Evolutionary conservation across 768 basidiomycete species (phyloP), one percentile per base, ranked within the genome.

Genomic region (Pluteus cervinus): DNA sequence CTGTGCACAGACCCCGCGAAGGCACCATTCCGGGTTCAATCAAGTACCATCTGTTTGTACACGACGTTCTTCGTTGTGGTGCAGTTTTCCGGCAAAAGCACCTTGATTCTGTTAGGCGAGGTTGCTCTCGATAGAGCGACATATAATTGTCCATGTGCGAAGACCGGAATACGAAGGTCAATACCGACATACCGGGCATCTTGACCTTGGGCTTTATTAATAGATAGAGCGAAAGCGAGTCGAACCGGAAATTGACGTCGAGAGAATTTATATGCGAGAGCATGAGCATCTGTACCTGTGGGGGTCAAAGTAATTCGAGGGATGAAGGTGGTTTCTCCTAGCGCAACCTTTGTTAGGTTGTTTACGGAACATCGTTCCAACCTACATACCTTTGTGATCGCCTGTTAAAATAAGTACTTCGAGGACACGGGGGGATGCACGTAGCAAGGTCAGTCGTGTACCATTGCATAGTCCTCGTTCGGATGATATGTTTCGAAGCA

Each of bases 151-250:
- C 64, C 55, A 55, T 65, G 58, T 15, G 55, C 43, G 34, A 65
- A 64, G 2, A 58, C 51, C 24, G 51, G 34, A 2, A 32, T 31
- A 0, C 48, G 34, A 5, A 66, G 43, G 26, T 67, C 55, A 0
- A 63, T 16, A 1, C 61, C 60, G 36, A 63, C 57, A 47, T 46
- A 32, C 29, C 46, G 47, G 1, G 61, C 42, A 7, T 51, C 56
- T 30, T 66, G 64, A 1, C 64, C 65, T 53, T 65, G 61, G 9
- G 55, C 41, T 24, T 66, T 66, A 50, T 66, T 63, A 44, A 65
- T 61, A 0, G 61, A 54, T 57, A 66, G 60, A 0, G 56, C 55
- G 56, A 60, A 66, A 2, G 55, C 60, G 41, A 65, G 50, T 4
- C 49, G 44, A 22, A 65, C 40, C 24, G 65, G 63, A 38, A 70